Evolutionary conservation across 768 basidiomycete species (phyloP), one percentile per base, ranked within the genome.

Genomic region (Rubroboletus pulcherrimus): DNA sequence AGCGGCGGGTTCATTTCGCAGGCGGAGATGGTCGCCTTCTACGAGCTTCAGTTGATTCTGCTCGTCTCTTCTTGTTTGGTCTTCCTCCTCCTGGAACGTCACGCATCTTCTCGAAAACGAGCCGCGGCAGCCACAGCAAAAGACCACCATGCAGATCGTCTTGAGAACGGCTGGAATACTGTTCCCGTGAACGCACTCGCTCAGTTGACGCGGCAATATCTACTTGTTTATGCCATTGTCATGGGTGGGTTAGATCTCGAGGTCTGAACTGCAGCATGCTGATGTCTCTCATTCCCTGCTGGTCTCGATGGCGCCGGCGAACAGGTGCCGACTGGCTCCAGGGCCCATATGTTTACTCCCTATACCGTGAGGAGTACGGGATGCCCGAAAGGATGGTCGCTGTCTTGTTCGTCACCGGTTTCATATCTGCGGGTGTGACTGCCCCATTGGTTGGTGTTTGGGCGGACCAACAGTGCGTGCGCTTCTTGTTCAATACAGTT

Each of bases 291-390:
- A 33, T 35, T 49, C n/a, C 26, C 49, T 40, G 56, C 53, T 29
- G 17, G 12, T 47, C 4, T 41, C 11, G 9, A 33, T 41, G 21
- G 35, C 44, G 31, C 39, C 12, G 47, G 33, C 14, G 35, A 46
- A 37, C 61, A 88, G 87, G 82, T 54, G 85, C 87, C 38, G 87
- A 90, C 68, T 89, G 88, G 87, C 75, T 90, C 14, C 87, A 90
- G 68, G 89, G 89, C 0, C 89, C 89, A 15, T 90, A 90, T 62
- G 76, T 90, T 0, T 91, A 89, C 62, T 86, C 87, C 15, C 71
- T 90, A 0, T 91, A 89, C 66, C 75, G 77, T 44, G 85, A 87
- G 41, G 85, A 89, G 63, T 87, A 88, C 57, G 70, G 63, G 10
- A 82, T 84, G 63, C 73, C 85, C 0, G 86, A 87, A 66, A 71